Conservation (phyloP, 179 eudicot genomes). For the Silene coronaria region DNA sequence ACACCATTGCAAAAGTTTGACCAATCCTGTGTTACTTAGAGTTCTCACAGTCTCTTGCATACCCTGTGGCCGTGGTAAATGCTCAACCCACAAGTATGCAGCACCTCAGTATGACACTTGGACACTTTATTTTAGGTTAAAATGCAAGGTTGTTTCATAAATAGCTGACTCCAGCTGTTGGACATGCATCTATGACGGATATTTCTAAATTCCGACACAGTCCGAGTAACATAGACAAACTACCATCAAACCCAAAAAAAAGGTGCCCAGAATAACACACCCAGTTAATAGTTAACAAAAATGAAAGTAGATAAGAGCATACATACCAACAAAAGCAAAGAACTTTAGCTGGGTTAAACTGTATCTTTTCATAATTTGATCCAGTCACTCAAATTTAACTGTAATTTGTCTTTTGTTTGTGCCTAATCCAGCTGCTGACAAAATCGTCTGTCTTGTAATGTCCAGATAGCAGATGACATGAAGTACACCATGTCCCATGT, state of each 20-base stretch:
- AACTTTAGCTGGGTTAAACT: background rate
- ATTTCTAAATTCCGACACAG: background rate
- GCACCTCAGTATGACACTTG: background rate
- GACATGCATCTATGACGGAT: no score
- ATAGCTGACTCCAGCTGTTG: background rate
- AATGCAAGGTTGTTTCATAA: background rate
- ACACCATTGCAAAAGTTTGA: background rate
- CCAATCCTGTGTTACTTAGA: background rate
- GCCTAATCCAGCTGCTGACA: background rate
- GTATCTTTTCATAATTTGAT: background rate
- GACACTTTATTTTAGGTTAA: background rate
- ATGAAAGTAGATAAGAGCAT: background rate
- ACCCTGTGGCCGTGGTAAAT: background rate
- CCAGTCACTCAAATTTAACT: background rate
- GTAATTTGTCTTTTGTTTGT: background rate
- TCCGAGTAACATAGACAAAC: background rate
- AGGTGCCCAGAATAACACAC: background rate
- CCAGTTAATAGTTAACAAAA: background rate
- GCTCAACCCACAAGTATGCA: background rate
- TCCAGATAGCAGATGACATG: conserved; percentile 91
- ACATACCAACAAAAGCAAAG: background rate
- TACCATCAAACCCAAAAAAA: background rate
- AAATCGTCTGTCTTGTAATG: conserved; percentile 7
- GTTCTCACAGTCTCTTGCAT: background rate
- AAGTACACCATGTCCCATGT: conserved; percentile 92